Conservation (phyloP, 805 yeast species). For the Lipomyces oligophaga region DNA sequence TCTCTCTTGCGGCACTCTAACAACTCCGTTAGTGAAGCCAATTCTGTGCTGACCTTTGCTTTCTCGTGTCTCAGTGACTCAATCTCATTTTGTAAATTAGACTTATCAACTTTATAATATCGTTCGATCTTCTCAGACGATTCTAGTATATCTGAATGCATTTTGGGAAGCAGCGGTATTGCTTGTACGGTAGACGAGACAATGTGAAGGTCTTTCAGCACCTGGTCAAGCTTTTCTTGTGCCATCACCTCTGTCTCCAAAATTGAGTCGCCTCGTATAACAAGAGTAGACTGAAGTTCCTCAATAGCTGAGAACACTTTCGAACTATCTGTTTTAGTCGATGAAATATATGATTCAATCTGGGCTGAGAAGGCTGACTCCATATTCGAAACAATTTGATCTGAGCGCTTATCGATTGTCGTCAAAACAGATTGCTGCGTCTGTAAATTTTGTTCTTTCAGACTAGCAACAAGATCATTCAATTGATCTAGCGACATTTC, state of each 20-base stretch:
- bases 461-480: no score
- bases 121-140: slow-evolving; percentile 26
- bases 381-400: no score
- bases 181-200: slow-evolving; percentile 14
- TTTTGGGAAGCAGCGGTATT: slow-evolving; percentile 12
- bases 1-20: slow-evolving; percentile 33
- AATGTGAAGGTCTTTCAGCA: slow-evolving; percentile 9
- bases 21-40: slow-evolving; percentile 32
- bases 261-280: slow-evolving; percentile 6
- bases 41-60: slow-evolving; percentile 26
- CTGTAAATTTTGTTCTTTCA: no score
- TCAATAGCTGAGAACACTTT: slow-evolving; percentile 4
- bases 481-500: no score
- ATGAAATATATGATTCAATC: no score
- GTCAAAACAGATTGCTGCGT: no score
- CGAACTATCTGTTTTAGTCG: neutral
- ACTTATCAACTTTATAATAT: slow-evolving; percentile 23
- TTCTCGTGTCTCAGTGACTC: slow-evolving; percentile 26
- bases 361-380: no score
- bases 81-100: slow-evolving; percentile 26
- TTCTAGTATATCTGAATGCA: slow-evolving; percentile 8
- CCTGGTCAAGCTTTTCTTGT: slow-evolving; percentile 16
- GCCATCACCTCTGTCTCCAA: slow-evolving; percentile 9
- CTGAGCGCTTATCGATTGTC: no score
- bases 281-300: slow-evolving; percentile 3